Evolutionary conservation across 257 asterid species (phyloP).

Genomic region (Salvia miltiorrhiza): DNA sequence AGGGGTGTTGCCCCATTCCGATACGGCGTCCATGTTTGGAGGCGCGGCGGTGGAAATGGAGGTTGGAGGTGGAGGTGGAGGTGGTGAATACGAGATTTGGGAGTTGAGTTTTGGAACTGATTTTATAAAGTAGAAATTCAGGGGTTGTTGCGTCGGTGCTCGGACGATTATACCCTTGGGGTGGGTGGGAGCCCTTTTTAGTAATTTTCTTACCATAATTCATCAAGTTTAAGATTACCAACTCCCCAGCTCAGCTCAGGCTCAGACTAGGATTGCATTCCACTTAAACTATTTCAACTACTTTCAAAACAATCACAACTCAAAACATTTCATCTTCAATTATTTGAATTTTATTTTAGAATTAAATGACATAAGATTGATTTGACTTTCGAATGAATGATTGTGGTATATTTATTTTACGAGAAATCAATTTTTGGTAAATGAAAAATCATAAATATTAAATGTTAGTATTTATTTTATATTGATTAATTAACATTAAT

Average conservation of each 20-base stretch:
- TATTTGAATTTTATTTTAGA: no score
- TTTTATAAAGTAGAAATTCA: slow-evolving; percentile 8
- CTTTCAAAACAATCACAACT: neutral
- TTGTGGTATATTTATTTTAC: no score
- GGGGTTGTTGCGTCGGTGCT: neutral
- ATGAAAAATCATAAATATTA: no score
- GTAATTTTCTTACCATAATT: neutral
- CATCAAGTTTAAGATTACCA: neutral
- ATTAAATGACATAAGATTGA: no score
- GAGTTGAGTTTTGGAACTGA: slow-evolving; percentile 6
- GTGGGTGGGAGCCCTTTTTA: slow-evolving; percentile 19
- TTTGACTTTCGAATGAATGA: no score
- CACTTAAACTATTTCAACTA: neutral
- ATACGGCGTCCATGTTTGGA: slow-evolving; percentile 45
- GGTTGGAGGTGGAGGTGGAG: neutral
- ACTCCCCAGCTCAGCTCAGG: no score
- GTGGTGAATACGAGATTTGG: neutral
- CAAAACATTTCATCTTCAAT: neutral
- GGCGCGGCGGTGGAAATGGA: neutral
- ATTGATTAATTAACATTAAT: no score
- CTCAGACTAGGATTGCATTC: neutral
- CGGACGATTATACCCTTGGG: slow-evolving; percentile 21
- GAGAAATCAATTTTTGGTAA: no score
- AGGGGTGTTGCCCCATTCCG: slow-evolving; percentile 51
- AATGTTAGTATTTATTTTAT: no score